Percentiles rank a stretch among this genome's conserved stretches.
Evolutionary conservation across 2,329 filamentous ascomycete genomes (phyloP).

Genomic region (Acephala macrosclerotiorum): DNA sequence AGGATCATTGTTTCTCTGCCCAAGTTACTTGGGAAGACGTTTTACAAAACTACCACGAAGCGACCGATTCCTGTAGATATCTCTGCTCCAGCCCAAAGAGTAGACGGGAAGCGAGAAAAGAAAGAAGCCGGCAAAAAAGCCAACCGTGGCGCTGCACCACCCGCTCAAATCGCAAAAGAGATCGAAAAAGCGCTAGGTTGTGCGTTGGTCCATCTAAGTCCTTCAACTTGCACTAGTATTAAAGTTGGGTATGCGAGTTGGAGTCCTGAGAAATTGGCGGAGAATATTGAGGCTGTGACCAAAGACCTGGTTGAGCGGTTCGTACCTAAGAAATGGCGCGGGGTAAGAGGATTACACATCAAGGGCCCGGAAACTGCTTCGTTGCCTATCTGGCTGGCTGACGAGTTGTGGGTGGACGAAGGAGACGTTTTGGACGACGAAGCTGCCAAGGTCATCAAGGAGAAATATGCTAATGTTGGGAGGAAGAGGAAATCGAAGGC

Average conservation of each 20-base stretch:
- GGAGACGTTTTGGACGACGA: constrained; percentile 73
- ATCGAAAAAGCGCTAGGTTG: constrained; percentile 78
- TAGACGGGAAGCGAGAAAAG: constrained; percentile 64
- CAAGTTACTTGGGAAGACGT: constrained; percentile 84
- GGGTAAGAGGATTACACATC: constrained; percentile 84
- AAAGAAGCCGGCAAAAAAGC: constrained; percentile 57
- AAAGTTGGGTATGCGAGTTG: constrained; percentile 80
- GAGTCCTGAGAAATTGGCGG: constrained; percentile 76
- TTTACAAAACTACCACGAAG: constrained; percentile 86
- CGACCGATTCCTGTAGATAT: constrained; percentile 85
- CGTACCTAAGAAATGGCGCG: constrained; percentile 86
- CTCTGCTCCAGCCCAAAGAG: constrained; percentile 66
- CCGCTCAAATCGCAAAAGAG: constrained; percentile 74
- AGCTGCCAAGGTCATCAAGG: constrained; percentile 48
- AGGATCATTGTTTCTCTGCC: constrained; percentile 80
- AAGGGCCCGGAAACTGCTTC: constrained; percentile 90
- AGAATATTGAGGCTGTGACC: constrained; percentile 80
- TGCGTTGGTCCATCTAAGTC: constrained; percentile 82
- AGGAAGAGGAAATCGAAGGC: constrained; percentile 59
- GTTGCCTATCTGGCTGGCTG: constrained; percentile 92
- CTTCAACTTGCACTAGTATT: constrained; percentile 81
- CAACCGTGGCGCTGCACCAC: constrained; percentile 47
- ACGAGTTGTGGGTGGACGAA: constrained; percentile 87
- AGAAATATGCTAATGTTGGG: constrained; percentile 55
- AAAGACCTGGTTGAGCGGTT: constrained; percentile 77